phyloP scores from a whole-genome alignment of 2,329 filamentous ascomycete species.

The Boeremia lycopersici region DNA sequence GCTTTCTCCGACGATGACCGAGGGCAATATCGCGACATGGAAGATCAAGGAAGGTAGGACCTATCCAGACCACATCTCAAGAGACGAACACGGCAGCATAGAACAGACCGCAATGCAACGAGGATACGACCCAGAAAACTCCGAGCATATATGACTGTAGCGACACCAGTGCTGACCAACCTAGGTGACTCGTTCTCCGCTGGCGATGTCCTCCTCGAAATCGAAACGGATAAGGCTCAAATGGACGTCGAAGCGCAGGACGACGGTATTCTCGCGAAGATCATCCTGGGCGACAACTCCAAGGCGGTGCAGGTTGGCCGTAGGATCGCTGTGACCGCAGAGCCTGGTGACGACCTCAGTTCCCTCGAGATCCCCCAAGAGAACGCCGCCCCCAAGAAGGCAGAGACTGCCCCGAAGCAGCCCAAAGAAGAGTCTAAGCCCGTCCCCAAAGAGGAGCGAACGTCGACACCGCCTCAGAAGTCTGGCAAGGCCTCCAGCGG shows the following conservation, averaged over 20 bases:
- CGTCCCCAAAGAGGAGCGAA: slow-evolving; percentile 44
- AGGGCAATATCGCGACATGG: slow-evolving; percentile 86
- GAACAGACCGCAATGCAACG: not conserved
- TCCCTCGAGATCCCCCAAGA: slow-evolving; percentile 77
- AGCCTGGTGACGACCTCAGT: slow-evolving; percentile 78
- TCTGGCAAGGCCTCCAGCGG: slow-evolving; percentile 39
- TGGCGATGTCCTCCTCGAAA: slow-evolving; percentile 87
- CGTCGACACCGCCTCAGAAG: slow-evolving; percentile 38
- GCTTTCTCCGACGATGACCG: slow-evolving; percentile 90
- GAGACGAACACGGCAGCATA: not conserved
- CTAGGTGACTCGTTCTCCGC: slow-evolving; percentile 75
- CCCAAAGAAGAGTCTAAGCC: slow-evolving; percentile 30
- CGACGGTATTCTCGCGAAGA: slow-evolving; percentile 84
- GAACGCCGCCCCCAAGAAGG: slow-evolving; percentile 53
- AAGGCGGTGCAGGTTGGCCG: slow-evolving; percentile 79
- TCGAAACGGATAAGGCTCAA: slow-evolving; percentile 92
- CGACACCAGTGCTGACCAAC: slow-evolving; percentile 21
- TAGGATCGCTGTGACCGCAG: slow-evolving; percentile 82
- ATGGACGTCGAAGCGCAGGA: slow-evolving; percentile 96
- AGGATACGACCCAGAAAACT: not conserved
- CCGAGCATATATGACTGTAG: not conserved
- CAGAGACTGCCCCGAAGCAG: slow-evolving; percentile 43
- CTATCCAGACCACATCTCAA: not conserved
- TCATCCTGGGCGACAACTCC: slow-evolving; percentile 72
- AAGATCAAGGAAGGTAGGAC: slow-evolving; percentile 75